Evolutionary conservation across 2,329 filamentous ascomycete genomes (phyloP), one percentile per base, ranked within the genome.

Genomic region (Alternaria angustiovoidea): DNA sequence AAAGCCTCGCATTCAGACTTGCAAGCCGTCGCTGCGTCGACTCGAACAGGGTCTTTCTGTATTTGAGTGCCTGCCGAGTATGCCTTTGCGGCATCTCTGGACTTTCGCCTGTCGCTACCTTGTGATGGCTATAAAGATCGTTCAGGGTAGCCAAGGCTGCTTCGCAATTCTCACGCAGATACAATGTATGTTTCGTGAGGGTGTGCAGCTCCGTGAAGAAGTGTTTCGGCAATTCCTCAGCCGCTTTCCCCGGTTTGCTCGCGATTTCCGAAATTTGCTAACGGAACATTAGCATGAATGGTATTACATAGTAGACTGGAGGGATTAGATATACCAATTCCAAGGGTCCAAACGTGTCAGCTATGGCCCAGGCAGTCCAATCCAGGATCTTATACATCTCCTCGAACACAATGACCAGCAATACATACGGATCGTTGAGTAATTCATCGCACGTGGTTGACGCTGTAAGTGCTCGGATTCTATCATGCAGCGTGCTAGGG

Each of bases 171-270:
- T 81, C 79, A 18, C 70, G 72, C 28, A 81, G 55, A 58, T 76
- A 78, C 12, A 77, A 78, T 38, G 70, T 66, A 48, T 81, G 75
- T 57, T 80, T 80, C 7, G 78, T 73, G n/a, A 80, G 69, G 43
- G 76, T 78, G 64, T 81, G 78, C 2, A 80, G 62, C 1, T 64
- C 70, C 2, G 72, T 66, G 44, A 68, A 70, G 32, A 68, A 63
- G 28, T 66, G 58, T 18, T 49, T 63, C 5, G 48, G 59, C 57
- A 62, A 72, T 70, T 69, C 51, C 7, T 67, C 55, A 8, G 58
- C 62, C 2, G 59, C 62, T 47, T 66, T 67, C 0, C 65, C 67
- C 6, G 66, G 67, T 7, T 58, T 61, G 3, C 59, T 58, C 7
- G 70, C 66, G 38, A 69, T 61, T 6, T 57, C 66, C 3, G 76